These are phyloP conservation scores for Myrica gale DNA, from an alignment of 306 rosid species.

Conservation along the genomic window DNA sequence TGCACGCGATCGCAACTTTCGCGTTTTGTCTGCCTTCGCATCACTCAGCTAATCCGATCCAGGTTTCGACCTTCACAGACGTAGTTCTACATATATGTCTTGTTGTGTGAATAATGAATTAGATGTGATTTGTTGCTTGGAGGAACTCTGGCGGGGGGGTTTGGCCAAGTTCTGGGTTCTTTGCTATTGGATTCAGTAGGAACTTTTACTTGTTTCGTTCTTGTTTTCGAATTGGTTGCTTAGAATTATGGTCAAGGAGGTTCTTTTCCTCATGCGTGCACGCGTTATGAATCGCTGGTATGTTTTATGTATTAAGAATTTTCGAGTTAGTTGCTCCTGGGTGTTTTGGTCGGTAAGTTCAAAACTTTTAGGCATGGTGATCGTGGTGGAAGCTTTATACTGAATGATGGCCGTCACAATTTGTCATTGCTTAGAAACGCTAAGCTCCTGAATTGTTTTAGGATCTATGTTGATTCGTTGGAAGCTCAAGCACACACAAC, in stretches of 20 bases:
- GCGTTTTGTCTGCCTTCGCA: not conserved
- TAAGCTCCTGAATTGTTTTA: not conserved
- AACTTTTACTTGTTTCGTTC: not conserved
- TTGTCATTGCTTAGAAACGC: not conserved
- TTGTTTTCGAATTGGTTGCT: not conserved
- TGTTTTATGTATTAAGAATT: not conserved
- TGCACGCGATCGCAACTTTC: constrained; percentile 13
- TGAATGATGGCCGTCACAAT: not conserved
- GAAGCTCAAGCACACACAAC: not conserved
- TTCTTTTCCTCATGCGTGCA: constrained; percentile 2
- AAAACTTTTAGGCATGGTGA: not conserved
- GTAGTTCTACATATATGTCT: too few relatives aligned
- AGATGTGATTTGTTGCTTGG: constrained; percentile 1
- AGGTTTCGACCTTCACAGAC: constrained; percentile 1
- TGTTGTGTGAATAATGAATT: not conserved
- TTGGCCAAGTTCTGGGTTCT: constrained; percentile 11
- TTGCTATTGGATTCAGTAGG: not conserved
- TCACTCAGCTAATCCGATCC: constrained; percentile 12
- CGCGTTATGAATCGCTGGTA: not conserved
- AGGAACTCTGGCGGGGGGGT: not conserved
- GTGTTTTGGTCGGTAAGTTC: not conserved
- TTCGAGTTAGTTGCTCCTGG: not conserved
- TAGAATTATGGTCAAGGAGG: not conserved
- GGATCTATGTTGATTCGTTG: not conserved
- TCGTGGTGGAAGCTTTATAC: not conserved